A percentile compares a stretch with the other conserved stretches of the same genome.
Evolutionary conservation across 2,329 filamentous ascomycete genomes (phyloP).

Genomic region (Nothopassalora personata): DNA sequence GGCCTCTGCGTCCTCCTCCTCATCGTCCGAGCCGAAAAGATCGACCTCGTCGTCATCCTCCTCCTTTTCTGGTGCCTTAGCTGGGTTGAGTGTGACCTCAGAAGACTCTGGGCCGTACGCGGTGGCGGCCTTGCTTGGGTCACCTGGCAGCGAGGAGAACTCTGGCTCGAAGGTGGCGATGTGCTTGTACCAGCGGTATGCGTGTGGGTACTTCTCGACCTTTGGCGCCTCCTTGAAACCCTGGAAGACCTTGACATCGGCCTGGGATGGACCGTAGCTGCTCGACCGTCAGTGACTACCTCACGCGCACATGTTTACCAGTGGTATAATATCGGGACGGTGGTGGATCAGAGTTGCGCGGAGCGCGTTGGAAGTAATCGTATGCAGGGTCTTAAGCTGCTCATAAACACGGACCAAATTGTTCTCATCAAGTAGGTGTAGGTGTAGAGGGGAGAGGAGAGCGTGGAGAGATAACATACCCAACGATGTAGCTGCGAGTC

Average conservation of each 20-base stretch:
- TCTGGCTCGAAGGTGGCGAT: slow-evolving; percentile 87
- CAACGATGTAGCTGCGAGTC: slow-evolving; percentile 75
- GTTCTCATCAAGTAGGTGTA: slow-evolving; percentile 65
- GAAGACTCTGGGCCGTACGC: slow-evolving; percentile 81
- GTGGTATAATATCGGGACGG: slow-evolving; percentile 1
- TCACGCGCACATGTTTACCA: neutral
- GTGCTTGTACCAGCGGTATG: slow-evolving; percentile 98
- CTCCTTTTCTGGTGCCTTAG: slow-evolving; percentile 67
- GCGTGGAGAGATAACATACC: slow-evolving; percentile 54
- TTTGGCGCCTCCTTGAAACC: slow-evolving; percentile 70
- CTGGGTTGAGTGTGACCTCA: slow-evolving; percentile 76
- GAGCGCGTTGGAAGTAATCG: slow-evolving; percentile 71
- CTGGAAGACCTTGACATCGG: slow-evolving; percentile 95
- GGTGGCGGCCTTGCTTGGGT: slow-evolving; percentile 81
- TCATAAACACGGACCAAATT: slow-evolving; percentile 95
- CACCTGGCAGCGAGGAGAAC: slow-evolving; percentile 84
- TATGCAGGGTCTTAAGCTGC: slow-evolving; percentile 85
- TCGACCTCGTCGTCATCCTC: slow-evolving; percentile 80
- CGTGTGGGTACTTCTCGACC: slow-evolving; percentile 83
- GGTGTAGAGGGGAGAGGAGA: slow-evolving; percentile 24
- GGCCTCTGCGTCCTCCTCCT: slow-evolving; percentile 89
- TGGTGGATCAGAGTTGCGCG: slow-evolving; percentile 66
- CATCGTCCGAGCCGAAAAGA: slow-evolving; percentile 87
- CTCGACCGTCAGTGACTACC: slow-evolving; percentile 6
- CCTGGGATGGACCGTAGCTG: slow-evolving; percentile 73